Base-by-base conservation (phyloP, 2,329 filamentous ascomycete genomes). In the Colletotrichum scovillei region DNA sequence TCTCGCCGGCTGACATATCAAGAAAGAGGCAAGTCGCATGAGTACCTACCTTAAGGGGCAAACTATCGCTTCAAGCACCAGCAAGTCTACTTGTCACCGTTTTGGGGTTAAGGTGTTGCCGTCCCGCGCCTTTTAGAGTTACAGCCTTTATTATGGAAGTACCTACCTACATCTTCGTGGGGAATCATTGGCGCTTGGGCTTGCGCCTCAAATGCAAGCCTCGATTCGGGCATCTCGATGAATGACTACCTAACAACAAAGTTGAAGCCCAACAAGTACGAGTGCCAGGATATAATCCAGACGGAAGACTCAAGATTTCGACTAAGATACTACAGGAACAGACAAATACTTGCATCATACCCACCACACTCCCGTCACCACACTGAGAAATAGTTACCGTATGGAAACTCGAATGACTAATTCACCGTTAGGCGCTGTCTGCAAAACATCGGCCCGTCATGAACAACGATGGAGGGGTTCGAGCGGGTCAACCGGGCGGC, bases 1-100 rank as follows among this genome's bases (percentile, higher is more conserved):
- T 49, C 49, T 52, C 14, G 38, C 49, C 28, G 11, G 69, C 69
- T 71, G 46, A 67, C 63, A 71, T 67, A 67, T 67, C 57, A 62
- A 24, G 19, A 30, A 46, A 12, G 22, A 4, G n/a, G n/a, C 6
- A 26, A 24, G 19, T n/a, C 2, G 46, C 4, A 63, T 42, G 38
- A 12, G 28, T 35, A 35, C 11, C 22, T 19, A 22, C 22, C 22
- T 22, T 22, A 16, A 22, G 55, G 49, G 63, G 69, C 63, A 49
- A 70, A 63, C 24, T 60, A 19, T 60, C 53, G 12, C 22, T 19
- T 7, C 19, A 49, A 49, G n/a, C n/a, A 49, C 42, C 42, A 19
- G 38, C 38, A 49, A 49, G 67, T 59, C 62, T 46, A 46, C 30
- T 26, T 55, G 22, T 38, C 46, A 55, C 30, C 46, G 28, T 63